These are phyloP conservation scores for Collybia sordida DNA, from an alignment of 768 basidiomycete species.

Conservation along the genomic window DNA sequence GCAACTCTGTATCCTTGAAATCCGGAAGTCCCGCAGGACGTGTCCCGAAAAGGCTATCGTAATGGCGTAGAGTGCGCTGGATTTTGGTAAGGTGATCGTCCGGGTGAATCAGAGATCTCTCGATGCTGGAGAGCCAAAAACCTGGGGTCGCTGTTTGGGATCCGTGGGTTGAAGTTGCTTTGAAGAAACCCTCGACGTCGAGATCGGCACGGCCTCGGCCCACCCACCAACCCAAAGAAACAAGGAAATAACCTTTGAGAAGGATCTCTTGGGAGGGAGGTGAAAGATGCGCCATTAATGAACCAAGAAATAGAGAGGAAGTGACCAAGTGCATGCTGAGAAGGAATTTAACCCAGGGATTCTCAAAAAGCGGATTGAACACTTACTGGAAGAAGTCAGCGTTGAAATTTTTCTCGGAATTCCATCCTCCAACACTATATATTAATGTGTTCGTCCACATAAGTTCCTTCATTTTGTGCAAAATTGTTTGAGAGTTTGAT, in stretches of 20 bases:
- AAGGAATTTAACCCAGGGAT: neutral
- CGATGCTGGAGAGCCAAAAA: slow-evolving; percentile 58
- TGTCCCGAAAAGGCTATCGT: slow-evolving; percentile 22
- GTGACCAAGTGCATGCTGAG: slow-evolving; percentile 69
- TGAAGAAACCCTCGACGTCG: slow-evolving; percentile 50
- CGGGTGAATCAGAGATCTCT: slow-evolving; percentile 54
- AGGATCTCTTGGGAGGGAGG: slow-evolving; percentile 49
- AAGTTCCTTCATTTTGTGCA: slow-evolving; percentile 17
- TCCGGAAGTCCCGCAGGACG: slow-evolving; percentile 25
- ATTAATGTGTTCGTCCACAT: slow-evolving; percentile 19
- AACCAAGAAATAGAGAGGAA: slow-evolving; percentile 60
- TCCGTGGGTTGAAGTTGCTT: slow-evolving; percentile 19
- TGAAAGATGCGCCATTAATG: slow-evolving; percentile 39
- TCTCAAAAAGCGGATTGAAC: neutral
- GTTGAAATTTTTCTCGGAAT: slow-evolving; percentile 13
- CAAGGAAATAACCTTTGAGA: slow-evolving; percentile 57
- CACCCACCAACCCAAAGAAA: slow-evolving; percentile 54
- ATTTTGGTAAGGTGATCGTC: slow-evolving; percentile 49
- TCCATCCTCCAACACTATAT: slow-evolving; percentile 20
- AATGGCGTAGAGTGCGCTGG: slow-evolving; percentile 38
- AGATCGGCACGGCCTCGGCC: slow-evolving; percentile 54
- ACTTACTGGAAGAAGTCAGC: slow-evolving; percentile 24
- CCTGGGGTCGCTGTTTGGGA: slow-evolving; percentile 41
- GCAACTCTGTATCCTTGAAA: slow-evolving; percentile 31
- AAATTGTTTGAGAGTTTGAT: slow-evolving; percentile 10